These are phyloP conservation scores for Coprinopsis cinerea DNA, from an alignment of 768 basidiomycete species.

Conservation along the genomic window DNA sequence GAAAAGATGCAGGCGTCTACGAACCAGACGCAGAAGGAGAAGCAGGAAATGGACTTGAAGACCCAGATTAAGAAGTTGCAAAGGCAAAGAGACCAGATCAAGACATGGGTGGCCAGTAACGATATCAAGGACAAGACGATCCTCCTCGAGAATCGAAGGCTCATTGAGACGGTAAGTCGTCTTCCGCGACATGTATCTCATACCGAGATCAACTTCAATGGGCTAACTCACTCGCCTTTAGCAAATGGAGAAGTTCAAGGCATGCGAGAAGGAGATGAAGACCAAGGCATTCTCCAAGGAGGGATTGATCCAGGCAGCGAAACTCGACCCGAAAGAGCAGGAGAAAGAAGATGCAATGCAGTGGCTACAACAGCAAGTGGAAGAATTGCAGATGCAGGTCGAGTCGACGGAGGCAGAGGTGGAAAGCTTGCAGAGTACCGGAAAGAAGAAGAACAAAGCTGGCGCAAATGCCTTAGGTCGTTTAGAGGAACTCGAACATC, in stretches of 20 bases:
- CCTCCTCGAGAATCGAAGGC: conserved; percentile 86
- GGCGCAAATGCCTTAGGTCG: conserved; percentile 62
- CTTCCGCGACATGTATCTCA: background rate
- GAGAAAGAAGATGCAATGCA: conserved; percentile 86
- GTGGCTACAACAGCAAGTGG: conserved; percentile 87
- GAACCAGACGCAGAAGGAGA: conserved; percentile 68
- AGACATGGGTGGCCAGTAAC: conserved; percentile 96
- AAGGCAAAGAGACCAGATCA: conserved; percentile 97
- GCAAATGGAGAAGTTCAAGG: conserved; percentile 99
- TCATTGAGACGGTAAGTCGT: conserved; percentile 89
- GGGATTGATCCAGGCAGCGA: conserved; percentile 88
- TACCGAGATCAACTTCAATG: background rate
- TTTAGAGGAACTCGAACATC: conserved; percentile 73
- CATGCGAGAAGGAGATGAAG: conserved; percentile 99
- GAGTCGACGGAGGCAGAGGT: conserved; percentile 94
- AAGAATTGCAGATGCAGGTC: conserved; percentile 88
- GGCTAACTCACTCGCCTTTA: conserved; percentile 25
- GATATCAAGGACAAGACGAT: conserved; percentile 98
- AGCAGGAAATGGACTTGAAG: conserved; percentile 46
- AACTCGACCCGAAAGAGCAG: conserved; percentile 95
- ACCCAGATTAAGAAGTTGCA: conserved; percentile 99
- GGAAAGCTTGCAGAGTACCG: conserved; percentile 72
- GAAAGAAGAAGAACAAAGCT: conserved; percentile 82
- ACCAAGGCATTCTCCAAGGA: conserved; percentile 99
- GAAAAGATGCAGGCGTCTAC: conserved; percentile 97